Percentiles rank a stretch among this genome's conserved stretches.
phyloP scores from a whole-genome alignment of 164 flowering plant genomes.

The Malania oleifera region DNA sequence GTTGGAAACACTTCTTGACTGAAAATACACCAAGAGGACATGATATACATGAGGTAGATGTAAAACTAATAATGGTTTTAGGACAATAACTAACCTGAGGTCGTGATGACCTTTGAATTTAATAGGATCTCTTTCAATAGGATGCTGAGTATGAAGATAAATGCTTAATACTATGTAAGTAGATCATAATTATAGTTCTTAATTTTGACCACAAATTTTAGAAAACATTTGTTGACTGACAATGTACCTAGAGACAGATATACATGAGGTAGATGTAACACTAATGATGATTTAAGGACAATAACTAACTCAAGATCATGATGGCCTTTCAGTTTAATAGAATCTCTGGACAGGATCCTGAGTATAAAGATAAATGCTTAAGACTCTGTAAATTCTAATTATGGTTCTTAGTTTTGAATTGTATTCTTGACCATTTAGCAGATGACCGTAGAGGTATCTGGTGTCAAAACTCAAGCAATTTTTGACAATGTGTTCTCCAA shows the following conservation, averaged over 20 bases:
- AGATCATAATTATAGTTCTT: background rate
- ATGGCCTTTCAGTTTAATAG: background rate
- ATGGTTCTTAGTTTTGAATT: constrained; percentile 1
- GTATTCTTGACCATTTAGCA: constrained; percentile 8
- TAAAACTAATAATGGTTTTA: background rate
- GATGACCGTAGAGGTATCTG: constrained; percentile 54
- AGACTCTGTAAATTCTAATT: background rate
- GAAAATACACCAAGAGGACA: background rate
- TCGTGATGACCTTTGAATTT: background rate
- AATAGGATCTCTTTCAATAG: background rate
- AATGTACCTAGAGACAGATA: background rate
- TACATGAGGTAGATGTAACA: background rate
- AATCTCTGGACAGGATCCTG: too few relatives aligned
- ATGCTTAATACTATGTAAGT: background rate
- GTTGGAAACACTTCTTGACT: background rate
- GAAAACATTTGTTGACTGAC: too few relatives aligned
- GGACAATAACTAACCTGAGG: background rate
- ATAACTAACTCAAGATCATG: background rate
- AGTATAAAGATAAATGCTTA: background rate
- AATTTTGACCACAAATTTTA: too few relatives aligned
- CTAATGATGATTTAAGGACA: too few relatives aligned
- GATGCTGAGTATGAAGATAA: too few relatives aligned
- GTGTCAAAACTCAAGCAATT: constrained; percentile 50
- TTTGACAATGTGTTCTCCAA: constrained; percentile 64
- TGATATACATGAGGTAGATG: background rate